A percentile compares a stretch with the other conserved stretches of the same genome.
phyloP scores from a whole-genome alignment of 31 red algal genomes.

The Odonthalia washingtoniensis region DNA sequence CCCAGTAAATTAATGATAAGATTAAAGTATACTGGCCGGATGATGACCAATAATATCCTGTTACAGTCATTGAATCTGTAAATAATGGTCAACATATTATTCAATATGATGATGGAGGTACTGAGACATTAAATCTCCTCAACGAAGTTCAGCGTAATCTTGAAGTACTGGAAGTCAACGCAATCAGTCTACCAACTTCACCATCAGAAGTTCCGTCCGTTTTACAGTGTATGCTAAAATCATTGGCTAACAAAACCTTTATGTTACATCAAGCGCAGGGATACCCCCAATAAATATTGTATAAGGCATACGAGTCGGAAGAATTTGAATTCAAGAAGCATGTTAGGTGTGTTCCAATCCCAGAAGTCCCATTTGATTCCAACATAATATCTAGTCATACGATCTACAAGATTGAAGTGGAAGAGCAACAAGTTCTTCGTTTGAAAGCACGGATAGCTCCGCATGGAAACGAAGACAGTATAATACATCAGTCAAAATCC shows the following conservation, averaged over 20 bases:
- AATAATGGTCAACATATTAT: constrained; percentile 1
- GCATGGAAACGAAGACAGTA: constrained; percentile 45
- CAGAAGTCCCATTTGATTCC: neutral
- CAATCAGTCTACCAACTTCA: neutral
- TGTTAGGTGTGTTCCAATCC: neutral
- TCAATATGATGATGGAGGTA: neutral
- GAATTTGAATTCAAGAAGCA: constrained; percentile 1
- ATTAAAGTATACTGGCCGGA: constrained; percentile 10
- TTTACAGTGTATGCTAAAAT: neutral
- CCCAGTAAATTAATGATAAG: neutral
- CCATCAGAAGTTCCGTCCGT: neutral
- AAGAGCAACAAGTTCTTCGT: constrained; percentile 14
- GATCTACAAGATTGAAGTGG: constrained; percentile 32
- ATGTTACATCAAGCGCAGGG: constrained; percentile 23
- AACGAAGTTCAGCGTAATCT: neutral
- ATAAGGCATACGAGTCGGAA: neutral
- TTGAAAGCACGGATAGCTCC: constrained; percentile 26
- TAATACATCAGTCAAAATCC: constrained; percentile 10
- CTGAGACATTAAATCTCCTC: neutral
- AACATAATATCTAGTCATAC: constrained; percentile 31
- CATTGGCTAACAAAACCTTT: neutral
- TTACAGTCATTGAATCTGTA: neutral
- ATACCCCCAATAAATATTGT: neutral
- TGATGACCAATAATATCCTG: constrained; percentile 3
- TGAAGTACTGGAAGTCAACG: neutral